Evolutionary conservation across 208 protist genomes (phyloP).

Genomic region (Strigomonas culicis): DNA sequence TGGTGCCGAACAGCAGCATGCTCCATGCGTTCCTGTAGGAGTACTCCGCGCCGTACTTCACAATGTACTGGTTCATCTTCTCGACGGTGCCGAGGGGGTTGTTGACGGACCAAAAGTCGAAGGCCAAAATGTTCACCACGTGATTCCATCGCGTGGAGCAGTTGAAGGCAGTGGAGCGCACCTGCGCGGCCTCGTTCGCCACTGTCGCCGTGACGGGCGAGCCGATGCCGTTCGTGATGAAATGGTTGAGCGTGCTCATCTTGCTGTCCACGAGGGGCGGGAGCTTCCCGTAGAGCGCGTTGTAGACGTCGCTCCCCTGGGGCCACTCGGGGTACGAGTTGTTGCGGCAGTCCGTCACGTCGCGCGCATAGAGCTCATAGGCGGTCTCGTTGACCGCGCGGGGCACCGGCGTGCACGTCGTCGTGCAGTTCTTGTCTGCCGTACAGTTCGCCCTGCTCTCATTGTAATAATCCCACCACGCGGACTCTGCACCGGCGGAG

Average conservation of each 20-base stretch:
- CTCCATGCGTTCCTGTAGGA: conserved; percentile 23
- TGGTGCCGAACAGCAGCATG: conserved; percentile 20
- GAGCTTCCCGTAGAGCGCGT: conserved; percentile 10
- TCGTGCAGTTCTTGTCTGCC: not conserved
- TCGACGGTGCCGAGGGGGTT: conserved; percentile 28
- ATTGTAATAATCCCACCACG: too few species aligned
- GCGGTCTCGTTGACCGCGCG: not conserved
- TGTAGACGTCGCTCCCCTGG: conserved; percentile 30
- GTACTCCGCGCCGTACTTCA: conserved; percentile 19
- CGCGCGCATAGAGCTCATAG: not conserved
- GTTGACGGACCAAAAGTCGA: conserved; percentile 37
- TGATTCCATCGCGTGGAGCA: conserved; percentile 28
- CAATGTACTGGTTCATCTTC: conserved; percentile 32
- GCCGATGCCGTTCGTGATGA: conserved; percentile 25
- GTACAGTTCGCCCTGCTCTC: too few species aligned
- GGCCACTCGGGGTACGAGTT: conserved; percentile 17
- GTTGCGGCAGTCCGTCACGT: conserved; percentile 28
- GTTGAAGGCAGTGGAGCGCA: conserved; percentile 18
- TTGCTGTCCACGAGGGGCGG: conserved; percentile 25
- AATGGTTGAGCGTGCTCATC: conserved; percentile 37
- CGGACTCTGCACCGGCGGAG: too few species aligned
- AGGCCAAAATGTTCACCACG: conserved; percentile 29
- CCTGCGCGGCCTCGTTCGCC: conserved; percentile 19
- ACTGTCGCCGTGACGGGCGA: conserved; percentile 18
- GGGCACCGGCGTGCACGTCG: conserved; percentile 1